Conservation (phyloP, 1,284 basidiomycete species). For the Neolentinus lepideus region DNA sequence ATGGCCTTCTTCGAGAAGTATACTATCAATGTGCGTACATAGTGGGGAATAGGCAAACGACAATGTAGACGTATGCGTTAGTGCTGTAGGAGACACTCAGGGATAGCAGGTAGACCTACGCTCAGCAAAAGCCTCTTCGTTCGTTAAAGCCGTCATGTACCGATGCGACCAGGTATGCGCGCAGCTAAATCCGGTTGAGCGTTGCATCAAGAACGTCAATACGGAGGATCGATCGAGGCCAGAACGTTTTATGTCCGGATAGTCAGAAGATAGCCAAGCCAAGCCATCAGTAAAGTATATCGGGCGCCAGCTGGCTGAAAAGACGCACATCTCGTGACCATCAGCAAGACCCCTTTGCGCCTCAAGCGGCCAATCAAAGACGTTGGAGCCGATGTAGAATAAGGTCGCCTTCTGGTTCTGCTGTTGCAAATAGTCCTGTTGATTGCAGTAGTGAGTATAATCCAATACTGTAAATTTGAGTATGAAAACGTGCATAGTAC, state of each 20-base stretch:
- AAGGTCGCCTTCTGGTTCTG: slow-evolving; percentile 70
- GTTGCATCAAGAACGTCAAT: not conserved
- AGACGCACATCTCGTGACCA: slow-evolving; percentile 60
- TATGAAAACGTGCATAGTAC: slow-evolving; percentile 34
- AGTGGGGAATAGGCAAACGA: no score
- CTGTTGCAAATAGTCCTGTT: slow-evolving; percentile 41
- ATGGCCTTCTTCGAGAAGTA: slow-evolving; percentile 26
- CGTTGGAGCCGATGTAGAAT: slow-evolving; percentile 78
- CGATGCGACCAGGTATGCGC: slow-evolving; percentile 48
- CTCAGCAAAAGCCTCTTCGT: slow-evolving; percentile 73
- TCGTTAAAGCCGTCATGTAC: slow-evolving; percentile 66
- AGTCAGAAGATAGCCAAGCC: no score
- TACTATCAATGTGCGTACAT: no score
- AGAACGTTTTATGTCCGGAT: no score
- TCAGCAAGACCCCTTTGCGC: slow-evolving; percentile 58
- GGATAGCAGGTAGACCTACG: slow-evolving; percentile 24
- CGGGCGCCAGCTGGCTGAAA: slow-evolving; percentile 16
- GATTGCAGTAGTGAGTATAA: not conserved
- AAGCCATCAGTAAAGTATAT: not conserved
- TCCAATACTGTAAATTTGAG: not conserved
- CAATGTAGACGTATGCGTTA: no score
- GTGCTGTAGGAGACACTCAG: not conserved
- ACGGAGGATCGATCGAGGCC: no score
- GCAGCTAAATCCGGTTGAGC: not conserved
- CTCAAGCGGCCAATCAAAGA: slow-evolving; percentile 65